Evolutionary conservation across 371 early-diverging fungal genomes (phyloP), one percentile per base, ranked within the genome.

Genomic region (Chytridium lagenaria): DNA sequence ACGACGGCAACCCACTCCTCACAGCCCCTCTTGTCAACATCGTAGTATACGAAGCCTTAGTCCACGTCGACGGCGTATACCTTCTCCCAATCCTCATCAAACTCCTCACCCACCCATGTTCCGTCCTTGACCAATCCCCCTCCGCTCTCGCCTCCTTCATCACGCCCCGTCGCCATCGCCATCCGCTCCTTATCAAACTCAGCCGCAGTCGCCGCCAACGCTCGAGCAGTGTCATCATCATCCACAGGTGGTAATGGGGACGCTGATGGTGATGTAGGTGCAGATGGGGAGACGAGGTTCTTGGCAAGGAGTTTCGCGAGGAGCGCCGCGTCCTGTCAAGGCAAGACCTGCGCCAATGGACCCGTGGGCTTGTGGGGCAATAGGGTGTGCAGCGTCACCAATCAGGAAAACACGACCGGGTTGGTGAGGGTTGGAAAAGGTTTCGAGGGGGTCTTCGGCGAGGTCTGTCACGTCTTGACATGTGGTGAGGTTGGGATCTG

Each of bases 371-470:
- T 75, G 77, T 3, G 78, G 74, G 5, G 86, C 77, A 68, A 84
- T 67, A 2, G 79, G 74, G 75, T 86, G 86, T 0, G 86, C 86
- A 19, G 86, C 84, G 72, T 84, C 84, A 22, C 86, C 86, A 33
- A 86, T 77, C 31, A 84, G 74, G 12, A 86, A 66, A 16, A 86
- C 77, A 30, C 86, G 80, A 28, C 86, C 86, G 22, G 80, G 80
- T 64, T 86, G 86, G 68, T 66, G 59, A 2, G 2, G 34, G 16
- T 70, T 64, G 16, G 77, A 78, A 68, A 77, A 79, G 23, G 81
- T 79, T 26, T 77, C 78, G 1, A 77, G 72, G 23, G 69, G 75
- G 15, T 72, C 67, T 1, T 80, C 77, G 28, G 78, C 80, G 37
- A 81, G 59, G 66, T 83, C 86, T 12, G 64, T 23, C 49, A 78